phyloP scores from a whole-genome alignment of 805 yeast genomes.

The Candida argentea region DNA sequence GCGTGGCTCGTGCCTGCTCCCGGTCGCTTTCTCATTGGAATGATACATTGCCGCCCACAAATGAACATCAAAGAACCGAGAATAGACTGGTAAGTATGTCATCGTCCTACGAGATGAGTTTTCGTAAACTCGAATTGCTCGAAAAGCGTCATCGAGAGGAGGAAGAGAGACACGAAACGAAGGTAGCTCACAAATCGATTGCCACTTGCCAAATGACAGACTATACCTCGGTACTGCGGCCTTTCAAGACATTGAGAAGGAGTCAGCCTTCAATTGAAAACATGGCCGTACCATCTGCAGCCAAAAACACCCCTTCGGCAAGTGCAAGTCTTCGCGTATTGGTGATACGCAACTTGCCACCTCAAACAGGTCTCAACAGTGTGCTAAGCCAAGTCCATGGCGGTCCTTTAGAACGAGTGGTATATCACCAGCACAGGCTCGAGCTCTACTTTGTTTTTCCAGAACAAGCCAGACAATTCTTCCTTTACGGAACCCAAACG shows the following conservation, averaged over 20 bases:
- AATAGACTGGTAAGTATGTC: too few relatives aligned
- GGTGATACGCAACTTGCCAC: conserved; percentile 29
- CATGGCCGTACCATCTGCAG: neutral
- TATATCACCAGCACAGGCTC: conserved; percentile 10
- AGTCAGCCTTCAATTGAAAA: conserved; percentile 1
- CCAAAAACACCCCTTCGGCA: neutral
- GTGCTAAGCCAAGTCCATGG: conserved; percentile 51
- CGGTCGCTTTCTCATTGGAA: too few relatives aligned
- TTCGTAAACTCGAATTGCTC: too few relatives aligned
- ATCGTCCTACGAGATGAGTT: too few relatives aligned
- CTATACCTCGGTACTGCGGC: too few relatives aligned
- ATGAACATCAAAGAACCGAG: too few relatives aligned
- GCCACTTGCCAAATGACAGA: too few relatives aligned
- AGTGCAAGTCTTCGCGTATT: conserved; percentile 15
- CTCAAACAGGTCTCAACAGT: conserved; percentile 35
- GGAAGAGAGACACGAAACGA: too few relatives aligned
- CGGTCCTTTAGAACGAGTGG: conserved; percentile 55
- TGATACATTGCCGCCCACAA: too few relatives aligned
- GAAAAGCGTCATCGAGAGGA: too few relatives aligned
- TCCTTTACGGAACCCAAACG: conserved; percentile 35
- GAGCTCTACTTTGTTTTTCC: conserved; percentile 44
- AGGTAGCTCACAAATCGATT: too few relatives aligned
- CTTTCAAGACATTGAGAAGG: neutral
- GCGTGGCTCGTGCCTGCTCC: too few relatives aligned
- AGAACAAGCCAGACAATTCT: conserved; percentile 45